These are phyloP conservation scores for Ogataea nakhonphanomensis DNA, from an alignment of 805 yeast genomes.

Conservation along the genomic window DNA sequence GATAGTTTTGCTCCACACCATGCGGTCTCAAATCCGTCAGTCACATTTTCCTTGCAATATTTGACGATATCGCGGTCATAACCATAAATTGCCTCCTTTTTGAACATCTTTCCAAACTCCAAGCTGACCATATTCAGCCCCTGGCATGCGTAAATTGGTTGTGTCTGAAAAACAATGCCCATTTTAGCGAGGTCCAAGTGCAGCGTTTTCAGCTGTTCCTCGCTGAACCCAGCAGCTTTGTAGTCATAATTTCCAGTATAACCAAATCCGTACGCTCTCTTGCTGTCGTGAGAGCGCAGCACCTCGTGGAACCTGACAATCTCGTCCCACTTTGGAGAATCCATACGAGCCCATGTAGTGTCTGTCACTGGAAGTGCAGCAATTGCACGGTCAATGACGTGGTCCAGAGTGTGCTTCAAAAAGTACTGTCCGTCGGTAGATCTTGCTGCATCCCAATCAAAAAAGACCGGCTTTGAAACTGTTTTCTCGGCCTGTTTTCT, in stretches of 20 bases:
- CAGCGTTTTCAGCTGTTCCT: slow-evolving; percentile 43
- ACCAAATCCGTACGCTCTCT: slow-evolving; percentile 56
- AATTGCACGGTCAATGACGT: slow-evolving; percentile 53
- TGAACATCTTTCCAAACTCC: slow-evolving; percentile 49
- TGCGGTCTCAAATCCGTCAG: slow-evolving; percentile 22
- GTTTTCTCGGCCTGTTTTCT: slow-evolving; percentile 18
- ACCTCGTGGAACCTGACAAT: slow-evolving; percentile 46
- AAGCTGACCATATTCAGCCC: slow-evolving; percentile 52
- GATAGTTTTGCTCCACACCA: slow-evolving; percentile 25
- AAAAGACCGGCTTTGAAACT: slow-evolving; percentile 36
- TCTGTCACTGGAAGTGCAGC: slow-evolving; percentile 58
- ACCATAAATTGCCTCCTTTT: slow-evolving; percentile 53
- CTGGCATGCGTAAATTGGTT: slow-evolving; percentile 53
- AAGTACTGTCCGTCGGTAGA: slow-evolving; percentile 58
- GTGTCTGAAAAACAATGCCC: slow-evolving; percentile 49
- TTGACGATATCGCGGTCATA: slow-evolving; percentile 19
- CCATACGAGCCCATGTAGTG: slow-evolving; percentile 61
- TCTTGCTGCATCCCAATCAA: slow-evolving; percentile 61
- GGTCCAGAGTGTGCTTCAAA: slow-evolving; percentile 47
- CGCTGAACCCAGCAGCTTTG: slow-evolving; percentile 52
- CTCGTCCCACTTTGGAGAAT: slow-evolving; percentile 53
- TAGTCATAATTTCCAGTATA: slow-evolving; percentile 61
- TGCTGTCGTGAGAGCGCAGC: slow-evolving; percentile 46
- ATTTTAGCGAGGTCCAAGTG: slow-evolving; percentile 53
- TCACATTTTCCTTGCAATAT: slow-evolving; percentile 9